These are phyloP conservation scores for Alternaria triticina DNA, from an alignment of 2,329 filamentous ascomycete genomes.

Conservation along the genomic window DNA sequence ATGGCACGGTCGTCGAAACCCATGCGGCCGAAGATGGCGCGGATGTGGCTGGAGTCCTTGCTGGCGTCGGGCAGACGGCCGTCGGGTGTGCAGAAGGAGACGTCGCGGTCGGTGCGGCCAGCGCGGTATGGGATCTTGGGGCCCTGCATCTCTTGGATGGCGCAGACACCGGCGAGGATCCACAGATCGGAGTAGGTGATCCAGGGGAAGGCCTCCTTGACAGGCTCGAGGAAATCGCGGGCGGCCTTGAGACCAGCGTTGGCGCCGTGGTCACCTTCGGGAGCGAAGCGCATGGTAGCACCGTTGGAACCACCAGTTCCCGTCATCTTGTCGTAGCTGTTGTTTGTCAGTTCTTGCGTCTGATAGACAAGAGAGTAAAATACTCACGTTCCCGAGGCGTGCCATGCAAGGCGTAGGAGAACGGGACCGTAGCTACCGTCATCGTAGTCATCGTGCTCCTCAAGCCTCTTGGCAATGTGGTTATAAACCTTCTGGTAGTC, in stretches of 20 bases:
- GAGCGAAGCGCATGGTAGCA: constrained; percentile 93
- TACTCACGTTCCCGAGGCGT: constrained; percentile 78
- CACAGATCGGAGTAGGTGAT: constrained; percentile 96
- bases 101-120: constrained; percentile 80
- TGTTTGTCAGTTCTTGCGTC: constrained; percentile 15
- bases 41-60: constrained; percentile 79
- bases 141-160: constrained; percentile 95
- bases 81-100: constrained; percentile 87
- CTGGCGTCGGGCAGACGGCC: constrained; percentile 85
- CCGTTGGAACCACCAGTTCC: constrained; percentile 93
- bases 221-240: constrained; percentile 89
- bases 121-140: constrained; percentile 87
- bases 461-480: constrained; percentile 76
- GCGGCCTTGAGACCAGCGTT: constrained; percentile 89
- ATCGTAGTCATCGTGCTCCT: constrained; percentile 94
- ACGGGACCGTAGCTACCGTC: constrained; percentile 96
- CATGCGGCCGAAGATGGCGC: constrained; percentile 95
- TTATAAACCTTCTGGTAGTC: constrained; percentile 98
- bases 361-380: not conserved
- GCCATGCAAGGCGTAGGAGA: constrained; percentile 89
- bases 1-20: constrained; percentile 98
- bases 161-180: constrained; percentile 85
- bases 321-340: constrained; percentile 78
- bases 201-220: constrained; percentile 92
- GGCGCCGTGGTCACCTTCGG: constrained; percentile 88